Evolutionary conservation across 352 stramenopile species (phyloP), one percentile per base, ranked within the genome.

Genomic region (Globisporangium spiculum): DNA sequence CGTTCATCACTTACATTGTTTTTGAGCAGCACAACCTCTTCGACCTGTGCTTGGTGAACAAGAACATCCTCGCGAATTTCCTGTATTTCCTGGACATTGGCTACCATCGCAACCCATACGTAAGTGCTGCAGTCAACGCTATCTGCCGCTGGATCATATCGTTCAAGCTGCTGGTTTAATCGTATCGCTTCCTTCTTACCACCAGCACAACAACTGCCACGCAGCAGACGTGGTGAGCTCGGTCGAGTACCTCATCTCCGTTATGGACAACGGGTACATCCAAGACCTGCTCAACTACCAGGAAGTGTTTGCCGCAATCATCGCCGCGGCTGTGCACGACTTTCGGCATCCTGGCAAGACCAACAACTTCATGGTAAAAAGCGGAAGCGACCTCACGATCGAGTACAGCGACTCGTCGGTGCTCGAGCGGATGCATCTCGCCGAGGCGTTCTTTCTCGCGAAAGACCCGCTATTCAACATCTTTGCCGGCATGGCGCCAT

Each of bases 311-410:
- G 86, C 86, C 1, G 83, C 83, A 22, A 88, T 94, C 12, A 74
- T 96, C 34, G 88, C 86, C 9, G 90, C 89, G 0, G 88, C 90
- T 1, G 89, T 96, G 53, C 90, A 96, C 61, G 88, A 95, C 44
- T 94, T 96, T 62, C 76, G 84, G 0, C 90, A 96, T 36, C 86
- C 87, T 0, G 89, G 86, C 22, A 94, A 93, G 53, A 93, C 85
- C 57, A 94, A 97, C 73, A 92, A 92, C 66, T 96, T 94, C 34
- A 86, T 94, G 74, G 77, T 94, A 65, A 92, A 93, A 65, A 84
- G 77, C 53, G 78, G 74, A 7, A 89, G 80, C 62, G 84, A 90
- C 54, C 75, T 97, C 20, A 74, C 89, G 16, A 88, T 96, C 30
- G 69, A 87, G 65, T 96, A 95, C 75, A 94, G 82, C 59, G 89